A percentile compares a stretch with the other conserved stretches of the same genome.
Conservation (phyloP, 495 filamentous ascomycete species). For the Hypoxylon crocopeplum region DNA sequence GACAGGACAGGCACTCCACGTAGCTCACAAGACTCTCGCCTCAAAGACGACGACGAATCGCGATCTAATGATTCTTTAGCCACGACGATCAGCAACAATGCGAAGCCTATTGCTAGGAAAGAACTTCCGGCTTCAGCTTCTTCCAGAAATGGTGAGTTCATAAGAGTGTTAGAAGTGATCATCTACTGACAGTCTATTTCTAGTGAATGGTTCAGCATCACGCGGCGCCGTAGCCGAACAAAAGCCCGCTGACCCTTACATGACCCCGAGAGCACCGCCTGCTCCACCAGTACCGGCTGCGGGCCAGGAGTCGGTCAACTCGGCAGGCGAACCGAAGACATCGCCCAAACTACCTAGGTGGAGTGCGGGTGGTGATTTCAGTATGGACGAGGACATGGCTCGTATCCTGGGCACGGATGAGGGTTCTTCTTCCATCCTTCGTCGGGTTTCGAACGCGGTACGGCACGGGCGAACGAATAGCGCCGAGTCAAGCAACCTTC, state of each 20-base stretch:
- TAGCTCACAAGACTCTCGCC: constrained; percentile 56
- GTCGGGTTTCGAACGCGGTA: constrained; percentile 88
- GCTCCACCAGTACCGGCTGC: constrained; percentile 61
- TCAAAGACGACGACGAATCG: constrained; percentile 52
- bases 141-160: constrained; percentile 45
- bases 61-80: constrained; percentile 52
- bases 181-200: constrained; percentile 15
- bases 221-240: constrained; percentile 48
- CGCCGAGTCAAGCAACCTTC: constrained; percentile 52
- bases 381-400: constrained; percentile 89
- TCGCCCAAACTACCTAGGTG: constrained; percentile 78
- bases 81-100: constrained; percentile 40
- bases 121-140: constrained; percentile 49
- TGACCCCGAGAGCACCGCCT: constrained; percentile 67
- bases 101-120: constrained; percentile 56
- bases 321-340: constrained; percentile 59
- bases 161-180: neutral
- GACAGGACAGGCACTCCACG: constrained; percentile 55
- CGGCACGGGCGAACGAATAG: constrained; percentile 93
- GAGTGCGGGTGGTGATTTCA: constrained; percentile 77
- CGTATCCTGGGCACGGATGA: constrained; percentile 78
- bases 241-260: constrained; percentile 64
- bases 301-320: constrained; percentile 62
- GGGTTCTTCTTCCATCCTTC: constrained; percentile 74
- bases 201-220: constrained; percentile 47